phyloP scores from a whole-genome alignment of 2,329 filamentous ascomycete species.

The Colletotrichum orbiculare region DNA sequence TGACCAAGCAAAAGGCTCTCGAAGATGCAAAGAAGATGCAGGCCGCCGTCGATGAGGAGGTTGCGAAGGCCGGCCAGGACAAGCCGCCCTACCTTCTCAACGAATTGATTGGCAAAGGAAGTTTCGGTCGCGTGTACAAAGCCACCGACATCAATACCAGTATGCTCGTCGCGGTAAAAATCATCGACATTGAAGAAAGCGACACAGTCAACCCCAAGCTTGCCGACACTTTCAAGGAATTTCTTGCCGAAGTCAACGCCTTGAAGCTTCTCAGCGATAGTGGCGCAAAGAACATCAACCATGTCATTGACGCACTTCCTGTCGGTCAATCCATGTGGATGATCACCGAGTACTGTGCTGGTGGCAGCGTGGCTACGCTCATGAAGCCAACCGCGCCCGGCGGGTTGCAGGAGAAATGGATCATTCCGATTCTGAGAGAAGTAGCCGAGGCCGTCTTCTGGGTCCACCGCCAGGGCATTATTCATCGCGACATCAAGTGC shows the following conservation, averaged over 20 bases:
- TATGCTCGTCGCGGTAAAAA: slow-evolving; percentile 79
- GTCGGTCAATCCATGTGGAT: slow-evolving; percentile 88
- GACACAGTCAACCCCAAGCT: slow-evolving; percentile 75
- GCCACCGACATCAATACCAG: slow-evolving; percentile 59
- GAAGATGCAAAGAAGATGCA: slow-evolving; percentile 80
- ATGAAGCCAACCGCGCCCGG: slow-evolving; percentile 75
- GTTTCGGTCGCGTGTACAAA: slow-evolving; percentile 80
- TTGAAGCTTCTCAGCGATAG: slow-evolving; percentile 79
- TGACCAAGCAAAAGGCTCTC: slow-evolving; percentile 68
- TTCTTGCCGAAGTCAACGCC: slow-evolving; percentile 75
- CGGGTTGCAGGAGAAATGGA: slow-evolving; percentile 77
- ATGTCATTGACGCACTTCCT: slow-evolving; percentile 81
- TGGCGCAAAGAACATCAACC: slow-evolving; percentile 82
- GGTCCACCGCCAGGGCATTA: slow-evolving; percentile 76
- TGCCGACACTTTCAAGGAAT: slow-evolving; percentile 75
- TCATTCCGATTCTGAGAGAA: slow-evolving; percentile 74
- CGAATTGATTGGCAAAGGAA: slow-evolving; percentile 80
- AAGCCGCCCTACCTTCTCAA: slow-evolving; percentile 75
- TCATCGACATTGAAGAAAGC: slow-evolving; percentile 84
- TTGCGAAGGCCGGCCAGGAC: slow-evolving; percentile 67
- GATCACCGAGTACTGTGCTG: slow-evolving; percentile 86
- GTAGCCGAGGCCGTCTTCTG: slow-evolving; percentile 74
- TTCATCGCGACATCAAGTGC: slow-evolving; percentile 78
- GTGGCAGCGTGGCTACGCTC: slow-evolving; percentile 81
- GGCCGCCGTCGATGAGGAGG: slow-evolving; percentile 70